Evolutionary conservation across 441 rosid species (phyloP).

Genomic region (Breynia disticha): DNA sequence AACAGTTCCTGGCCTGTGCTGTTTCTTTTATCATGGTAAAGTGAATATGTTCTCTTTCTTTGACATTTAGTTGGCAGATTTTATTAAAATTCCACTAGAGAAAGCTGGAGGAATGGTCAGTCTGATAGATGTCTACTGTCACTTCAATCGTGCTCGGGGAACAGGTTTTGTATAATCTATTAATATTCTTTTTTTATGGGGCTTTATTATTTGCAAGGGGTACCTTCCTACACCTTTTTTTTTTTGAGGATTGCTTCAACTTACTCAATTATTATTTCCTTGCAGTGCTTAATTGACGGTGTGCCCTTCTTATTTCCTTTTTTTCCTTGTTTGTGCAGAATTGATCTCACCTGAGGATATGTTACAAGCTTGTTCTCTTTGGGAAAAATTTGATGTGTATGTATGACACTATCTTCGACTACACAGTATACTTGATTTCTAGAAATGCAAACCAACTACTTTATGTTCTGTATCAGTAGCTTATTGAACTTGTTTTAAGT

Average conservation of each 20-base stretch:
- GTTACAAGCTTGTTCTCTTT: constrained; percentile 82
- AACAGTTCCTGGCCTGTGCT: too few relatives aligned
- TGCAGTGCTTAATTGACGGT: neutral
- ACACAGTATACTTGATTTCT: constrained; percentile 4
- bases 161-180: constrained; percentile 46
- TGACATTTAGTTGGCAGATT: constrained; percentile 78
- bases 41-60: constrained; percentile 11
- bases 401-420: constrained; percentile 25
- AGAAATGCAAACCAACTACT: neutral
- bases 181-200: constrained; percentile 6
- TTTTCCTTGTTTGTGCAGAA: constrained; percentile 30
- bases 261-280: neutral
- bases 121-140: constrained; percentile 86
- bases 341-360: constrained; percentile 93
- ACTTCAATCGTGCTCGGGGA: constrained; percentile 94
- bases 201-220: neutral
- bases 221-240: neutral
- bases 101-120: constrained; percentile 93
- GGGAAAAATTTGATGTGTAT: constrained; percentile 96
- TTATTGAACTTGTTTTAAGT: constrained; percentile 9
- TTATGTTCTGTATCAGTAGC: neutral
- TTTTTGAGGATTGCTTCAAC: neutral
- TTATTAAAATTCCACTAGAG: constrained; percentile 72
- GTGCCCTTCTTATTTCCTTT: neutral
- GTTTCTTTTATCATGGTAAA: neutral